Conservation (phyloP, 2,329 filamentous ascomycete genomes). For the Pezizomycotina sp. region DNA sequence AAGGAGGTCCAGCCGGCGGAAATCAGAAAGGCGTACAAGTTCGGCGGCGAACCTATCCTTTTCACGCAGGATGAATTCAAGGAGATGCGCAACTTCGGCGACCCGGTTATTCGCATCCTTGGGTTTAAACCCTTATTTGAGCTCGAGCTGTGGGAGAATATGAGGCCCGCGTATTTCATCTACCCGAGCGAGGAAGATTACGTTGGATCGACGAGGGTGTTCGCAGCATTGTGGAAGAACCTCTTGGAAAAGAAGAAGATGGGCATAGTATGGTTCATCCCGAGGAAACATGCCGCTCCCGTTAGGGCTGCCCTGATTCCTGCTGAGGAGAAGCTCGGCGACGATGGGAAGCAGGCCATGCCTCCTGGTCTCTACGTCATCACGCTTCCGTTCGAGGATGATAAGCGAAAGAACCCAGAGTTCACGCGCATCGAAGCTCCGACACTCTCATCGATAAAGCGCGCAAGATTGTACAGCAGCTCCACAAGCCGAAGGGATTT, state of each 20-base stretch:
- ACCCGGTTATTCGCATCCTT: constrained; percentile 69
- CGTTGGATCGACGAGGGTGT: constrained; percentile 81
- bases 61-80: constrained; percentile 76
- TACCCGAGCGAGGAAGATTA: constrained; percentile 85
- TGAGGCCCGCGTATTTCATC: constrained; percentile 77
- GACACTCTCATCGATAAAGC: constrained; percentile 59
- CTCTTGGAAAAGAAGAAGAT: constrained; percentile 64
- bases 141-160: constrained; percentile 67
- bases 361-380: constrained; percentile 81
- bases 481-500: constrained; percentile 80
- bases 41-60: constrained; percentile 74
- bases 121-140: constrained; percentile 73
- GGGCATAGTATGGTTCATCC: constrained; percentile 76
- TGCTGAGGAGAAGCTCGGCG: constrained; percentile 50
- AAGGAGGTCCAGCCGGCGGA: constrained; percentile 54
- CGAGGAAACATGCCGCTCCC: constrained; percentile 64
- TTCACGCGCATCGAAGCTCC: constrained; percentile 42
- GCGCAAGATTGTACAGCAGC: constrained; percentile 64
- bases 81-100: constrained; percentile 60
- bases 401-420: constrained; percentile 60
- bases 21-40: constrained; percentile 85
- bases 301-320: constrained; percentile 67
- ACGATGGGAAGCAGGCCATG: constrained; percentile 49
- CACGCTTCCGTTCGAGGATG: constrained; percentile 75
- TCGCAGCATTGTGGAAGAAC: constrained; percentile 79